Conservation (phyloP, 441 rosid species). For the Bruguiera hainesii region DNA sequence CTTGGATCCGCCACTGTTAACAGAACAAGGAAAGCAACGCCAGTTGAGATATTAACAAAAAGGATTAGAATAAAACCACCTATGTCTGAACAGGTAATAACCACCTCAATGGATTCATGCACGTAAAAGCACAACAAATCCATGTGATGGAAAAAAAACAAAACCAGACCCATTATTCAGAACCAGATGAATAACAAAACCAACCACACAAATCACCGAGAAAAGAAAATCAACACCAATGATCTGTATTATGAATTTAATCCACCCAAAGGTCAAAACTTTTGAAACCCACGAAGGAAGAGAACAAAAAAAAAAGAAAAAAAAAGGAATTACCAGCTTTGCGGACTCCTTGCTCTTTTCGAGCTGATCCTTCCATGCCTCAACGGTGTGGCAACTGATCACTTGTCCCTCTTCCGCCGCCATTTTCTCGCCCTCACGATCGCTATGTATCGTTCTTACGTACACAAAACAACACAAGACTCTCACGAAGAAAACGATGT, state of each 20-base stretch:
- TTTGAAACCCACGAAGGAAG: background rate
- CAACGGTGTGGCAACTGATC: conserved; percentile 60
- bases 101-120: background rate
- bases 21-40: too few species aligned
- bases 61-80: too few species aligned
- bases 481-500: background rate
- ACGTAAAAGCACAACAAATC: background rate
- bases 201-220: background rate
- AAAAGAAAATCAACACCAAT: background rate
- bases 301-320: background rate
- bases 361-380: conserved; percentile 65
- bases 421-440: conserved; percentile 33
- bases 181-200: background rate
- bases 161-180: conserved; percentile 11
- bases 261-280: background rate
- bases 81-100: too few species aligned
- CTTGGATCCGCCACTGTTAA: too few species aligned
- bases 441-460: background rate
- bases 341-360: conserved; percentile 56
- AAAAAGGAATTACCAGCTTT: conserved; percentile 45
- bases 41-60: too few species aligned
- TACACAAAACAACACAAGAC: background rate
- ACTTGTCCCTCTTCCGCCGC: conserved; percentile 79
- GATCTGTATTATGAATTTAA: background rate
- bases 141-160: background rate